Percentiles rank a stretch among this genome's conserved stretches.
These are phyloP conservation scores for Talaromyces verruculosus DNA, from an alignment of 2,329 filamentous ascomycete species.

Conservation along the genomic window DNA sequence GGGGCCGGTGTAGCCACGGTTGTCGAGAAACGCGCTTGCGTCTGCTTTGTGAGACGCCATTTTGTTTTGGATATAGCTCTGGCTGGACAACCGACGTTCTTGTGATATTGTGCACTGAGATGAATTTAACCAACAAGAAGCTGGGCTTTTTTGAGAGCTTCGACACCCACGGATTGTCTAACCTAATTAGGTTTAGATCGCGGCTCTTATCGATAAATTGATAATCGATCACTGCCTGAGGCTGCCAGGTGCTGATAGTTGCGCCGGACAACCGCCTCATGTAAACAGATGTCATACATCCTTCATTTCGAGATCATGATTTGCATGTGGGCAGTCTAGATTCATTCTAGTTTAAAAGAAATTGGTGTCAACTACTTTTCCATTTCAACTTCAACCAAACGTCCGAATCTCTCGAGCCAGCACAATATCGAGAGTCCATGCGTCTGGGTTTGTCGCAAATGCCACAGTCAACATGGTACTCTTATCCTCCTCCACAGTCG, in stretches of 20 bases:
- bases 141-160: not conserved
- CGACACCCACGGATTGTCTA: not conserved
- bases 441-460: slow-evolving; percentile 13
- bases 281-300: slow-evolving; percentile 18
- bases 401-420: not conserved
- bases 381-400: not conserved
- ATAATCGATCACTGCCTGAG: not conserved
- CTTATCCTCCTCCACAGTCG: slow-evolving; percentile 46
- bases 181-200: not conserved
- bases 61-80: not conserved
- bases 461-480: slow-evolving; percentile 43
- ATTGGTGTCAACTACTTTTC: too few relatives aligned
- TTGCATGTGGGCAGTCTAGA: slow-evolving; percentile 4
- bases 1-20: slow-evolving; percentile 74
- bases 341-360: not conserved
- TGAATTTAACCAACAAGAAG: not conserved
- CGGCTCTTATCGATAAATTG: not conserved
- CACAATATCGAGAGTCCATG: not conserved
- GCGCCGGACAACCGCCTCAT: slow-evolving; percentile 19
- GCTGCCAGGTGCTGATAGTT: slow-evolving; percentile 17
- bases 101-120: not conserved
- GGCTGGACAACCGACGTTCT: not conserved
- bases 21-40: slow-evolving; percentile 75
- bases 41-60: slow-evolving; percentile 70
- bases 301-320: not conserved